Conservation (phyloP, 2,329 filamentous ascomycete genomes). For the Phialophora macrospora region DNA sequence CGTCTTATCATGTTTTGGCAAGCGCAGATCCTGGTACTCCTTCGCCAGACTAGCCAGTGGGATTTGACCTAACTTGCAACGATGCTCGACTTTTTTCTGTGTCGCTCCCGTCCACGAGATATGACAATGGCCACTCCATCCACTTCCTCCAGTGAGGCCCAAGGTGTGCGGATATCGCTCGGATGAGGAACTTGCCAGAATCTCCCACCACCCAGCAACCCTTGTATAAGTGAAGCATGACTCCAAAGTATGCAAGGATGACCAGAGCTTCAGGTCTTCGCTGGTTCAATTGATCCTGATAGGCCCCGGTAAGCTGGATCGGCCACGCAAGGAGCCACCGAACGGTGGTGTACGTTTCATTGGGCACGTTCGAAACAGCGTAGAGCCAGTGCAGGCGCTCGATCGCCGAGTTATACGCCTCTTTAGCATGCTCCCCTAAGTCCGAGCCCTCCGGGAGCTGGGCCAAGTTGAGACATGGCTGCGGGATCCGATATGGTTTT, state of each 20-base stretch:
- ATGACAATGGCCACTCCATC: conserved; percentile 39
- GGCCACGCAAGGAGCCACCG: conserved; percentile 27
- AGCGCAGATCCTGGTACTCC: not conserved
- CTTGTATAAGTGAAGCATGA: conserved; percentile 45
- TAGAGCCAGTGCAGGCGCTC: conserved; percentile 29
- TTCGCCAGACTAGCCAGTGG: not conserved
- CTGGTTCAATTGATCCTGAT: conserved; percentile 43
- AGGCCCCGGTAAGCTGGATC: conserved; percentile 37
- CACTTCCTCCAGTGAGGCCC: conserved; percentile 41
- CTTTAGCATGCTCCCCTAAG: conserved; percentile 15
- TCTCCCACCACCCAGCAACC: conserved; percentile 45
- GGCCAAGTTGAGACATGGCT: conserved; percentile 20
- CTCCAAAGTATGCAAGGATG: conserved; percentile 51
- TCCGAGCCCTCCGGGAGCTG: conserved; percentile 16
- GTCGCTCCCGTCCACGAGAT: not conserved
- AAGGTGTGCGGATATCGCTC: conserved; percentile 37
- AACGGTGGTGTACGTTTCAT: conserved; percentile 16
- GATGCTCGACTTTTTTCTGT: not conserved
- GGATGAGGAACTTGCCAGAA: conserved; percentile 40
- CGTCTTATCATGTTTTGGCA: not conserved
- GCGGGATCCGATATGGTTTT: conserved; percentile 23
- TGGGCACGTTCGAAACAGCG: conserved; percentile 15
- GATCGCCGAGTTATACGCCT: conserved; percentile 27
- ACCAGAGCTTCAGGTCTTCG: conserved; percentile 50
- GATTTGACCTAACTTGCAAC: not conserved